Conservation (phyloP, 2,329 filamentous ascomycete genomes). For the Pleoardoris graminearum region DNA sequence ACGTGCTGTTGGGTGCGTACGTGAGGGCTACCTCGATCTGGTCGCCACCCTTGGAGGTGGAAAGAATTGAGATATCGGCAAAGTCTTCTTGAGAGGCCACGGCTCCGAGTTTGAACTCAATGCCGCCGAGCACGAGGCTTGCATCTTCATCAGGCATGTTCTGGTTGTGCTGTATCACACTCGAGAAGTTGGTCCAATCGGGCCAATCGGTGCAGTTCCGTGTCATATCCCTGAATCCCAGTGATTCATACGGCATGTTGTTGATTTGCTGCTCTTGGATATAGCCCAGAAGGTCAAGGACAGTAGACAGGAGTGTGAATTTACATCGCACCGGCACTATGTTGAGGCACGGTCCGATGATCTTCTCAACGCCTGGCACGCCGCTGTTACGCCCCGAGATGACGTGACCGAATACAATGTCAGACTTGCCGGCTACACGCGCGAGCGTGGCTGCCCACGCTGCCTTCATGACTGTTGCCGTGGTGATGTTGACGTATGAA, state of each 20-base stretch:
- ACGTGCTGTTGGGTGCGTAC: slow-evolving; percentile 47
- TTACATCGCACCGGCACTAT: slow-evolving; percentile 50
- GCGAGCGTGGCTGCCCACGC: slow-evolving; percentile 51
- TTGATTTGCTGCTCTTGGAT: slow-evolving; percentile 51
- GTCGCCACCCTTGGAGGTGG: slow-evolving; percentile 25
- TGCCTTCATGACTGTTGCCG: slow-evolving; percentile 52
- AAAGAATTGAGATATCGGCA: slow-evolving; percentile 39
- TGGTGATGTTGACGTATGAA: slow-evolving; percentile 40
- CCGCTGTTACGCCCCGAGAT: slow-evolving; percentile 47
- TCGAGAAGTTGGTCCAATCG: slow-evolving; percentile 43
- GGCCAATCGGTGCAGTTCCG: slow-evolving; percentile 44
- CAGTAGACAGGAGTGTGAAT: too few relatives aligned
- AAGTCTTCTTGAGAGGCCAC: slow-evolving; percentile 38
- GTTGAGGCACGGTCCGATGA: slow-evolving; percentile 50
- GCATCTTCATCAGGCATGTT: slow-evolving; percentile 43
- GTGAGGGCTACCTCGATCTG: slow-evolving; percentile 36
- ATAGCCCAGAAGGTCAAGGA: slow-evolving; percentile 44
- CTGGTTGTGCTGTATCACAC: slow-evolving; percentile 40
- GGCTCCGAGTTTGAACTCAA: slow-evolving; percentile 35
- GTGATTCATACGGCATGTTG: slow-evolving; percentile 42
- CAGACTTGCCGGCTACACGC: slow-evolving; percentile 40
- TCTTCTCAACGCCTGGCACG: slow-evolving; percentile 42
- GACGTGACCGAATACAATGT: slow-evolving; percentile 50
- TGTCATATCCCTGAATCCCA: slow-evolving; percentile 41
- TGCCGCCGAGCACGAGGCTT: slow-evolving; percentile 53